Conservation (phyloP, 345 rosid genomes). For the Toxicodendron radicans region DNA sequence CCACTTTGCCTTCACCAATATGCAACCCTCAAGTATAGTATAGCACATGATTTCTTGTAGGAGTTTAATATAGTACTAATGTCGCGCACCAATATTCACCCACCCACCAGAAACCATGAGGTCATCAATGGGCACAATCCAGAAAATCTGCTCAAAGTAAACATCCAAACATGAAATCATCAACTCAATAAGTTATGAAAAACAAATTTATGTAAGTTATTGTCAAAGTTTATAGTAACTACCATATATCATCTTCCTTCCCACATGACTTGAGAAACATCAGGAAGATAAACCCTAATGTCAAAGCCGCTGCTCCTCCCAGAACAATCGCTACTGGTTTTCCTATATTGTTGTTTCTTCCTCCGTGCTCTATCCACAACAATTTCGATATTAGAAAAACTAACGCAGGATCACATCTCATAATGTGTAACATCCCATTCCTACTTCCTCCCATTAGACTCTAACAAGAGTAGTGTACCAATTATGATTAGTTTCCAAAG, state of each 20-base stretch:
- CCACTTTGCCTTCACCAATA: background rate
- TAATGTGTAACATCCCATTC: too few relatives aligned
- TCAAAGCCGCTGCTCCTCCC: slow-evolving; percentile 66
- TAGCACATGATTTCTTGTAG: background rate
- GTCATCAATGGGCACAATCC: background rate
- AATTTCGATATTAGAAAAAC: slow-evolving; percentile 2
- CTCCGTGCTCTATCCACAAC: background rate
- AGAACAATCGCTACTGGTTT: slow-evolving; percentile 57
- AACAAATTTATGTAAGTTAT: too few relatives aligned
- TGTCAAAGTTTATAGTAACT: background rate
- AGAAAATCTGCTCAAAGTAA: slow-evolving; percentile 1
- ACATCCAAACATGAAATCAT: background rate
- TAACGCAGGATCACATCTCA: too few relatives aligned
- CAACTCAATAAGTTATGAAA: background rate
- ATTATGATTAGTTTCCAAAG: too few relatives aligned
- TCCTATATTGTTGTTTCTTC: slow-evolving; percentile 19
- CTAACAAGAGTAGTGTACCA: too few relatives aligned
- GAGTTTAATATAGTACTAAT: background rate
- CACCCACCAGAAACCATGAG: background rate
- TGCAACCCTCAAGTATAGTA: background rate
- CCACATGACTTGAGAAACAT: slow-evolving; percentile 36
- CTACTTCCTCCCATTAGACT: too few relatives aligned
- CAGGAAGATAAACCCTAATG: slow-evolving; percentile 36
- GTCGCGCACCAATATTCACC: background rate
- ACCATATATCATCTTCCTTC: slow-evolving; percentile 47